A percentile compares a stretch with the other conserved stretches of the same genome.
Evolutionary conservation across 2,329 filamentous ascomycete species (phyloP).

Genomic region (Hypoxylon sp.): DNA sequence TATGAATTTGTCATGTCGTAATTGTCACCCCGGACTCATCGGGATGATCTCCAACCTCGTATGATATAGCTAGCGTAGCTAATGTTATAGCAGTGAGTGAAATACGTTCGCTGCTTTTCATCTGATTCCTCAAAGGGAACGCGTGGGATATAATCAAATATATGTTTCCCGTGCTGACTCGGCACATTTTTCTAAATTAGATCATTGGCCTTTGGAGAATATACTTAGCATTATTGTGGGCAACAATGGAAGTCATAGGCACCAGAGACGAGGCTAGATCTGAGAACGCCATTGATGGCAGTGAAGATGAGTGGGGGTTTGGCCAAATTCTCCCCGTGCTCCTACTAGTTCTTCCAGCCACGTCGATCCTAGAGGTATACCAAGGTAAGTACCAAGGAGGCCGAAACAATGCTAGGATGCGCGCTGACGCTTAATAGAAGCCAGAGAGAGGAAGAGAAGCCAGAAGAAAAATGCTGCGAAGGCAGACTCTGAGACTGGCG

Average conservation of each 20-base stretch:
- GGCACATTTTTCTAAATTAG: too few species aligned
- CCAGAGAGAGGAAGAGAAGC: neutral
- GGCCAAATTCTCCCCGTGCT: slow-evolving; percentile 27
- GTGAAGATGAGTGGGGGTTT: neutral
- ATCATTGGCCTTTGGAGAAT: neutral
- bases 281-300: neutral
- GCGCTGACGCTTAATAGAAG: slow-evolving; percentile 2
- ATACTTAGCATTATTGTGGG: neutral
- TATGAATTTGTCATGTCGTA: too few species aligned
- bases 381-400: slow-evolving; percentile 12
- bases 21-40: too few species aligned
- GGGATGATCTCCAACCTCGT: too few species aligned
- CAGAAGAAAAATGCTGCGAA: neutral
- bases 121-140: too few species aligned
- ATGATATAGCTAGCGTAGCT: too few species aligned
- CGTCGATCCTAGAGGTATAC: slow-evolving; percentile 20
- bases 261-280: neutral
- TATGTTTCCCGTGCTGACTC: too few species aligned
- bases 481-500: neutral
- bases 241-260: neutral
- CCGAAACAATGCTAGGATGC: neutral
- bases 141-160: too few species aligned
- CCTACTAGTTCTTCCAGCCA: slow-evolving; percentile 20
- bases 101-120: too few species aligned
- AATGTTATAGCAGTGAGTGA: too few species aligned